Base-by-base conservation (phyloP, 2,329 filamentous ascomycete genomes). In the Pseudocercospora macadamiae region DNA sequence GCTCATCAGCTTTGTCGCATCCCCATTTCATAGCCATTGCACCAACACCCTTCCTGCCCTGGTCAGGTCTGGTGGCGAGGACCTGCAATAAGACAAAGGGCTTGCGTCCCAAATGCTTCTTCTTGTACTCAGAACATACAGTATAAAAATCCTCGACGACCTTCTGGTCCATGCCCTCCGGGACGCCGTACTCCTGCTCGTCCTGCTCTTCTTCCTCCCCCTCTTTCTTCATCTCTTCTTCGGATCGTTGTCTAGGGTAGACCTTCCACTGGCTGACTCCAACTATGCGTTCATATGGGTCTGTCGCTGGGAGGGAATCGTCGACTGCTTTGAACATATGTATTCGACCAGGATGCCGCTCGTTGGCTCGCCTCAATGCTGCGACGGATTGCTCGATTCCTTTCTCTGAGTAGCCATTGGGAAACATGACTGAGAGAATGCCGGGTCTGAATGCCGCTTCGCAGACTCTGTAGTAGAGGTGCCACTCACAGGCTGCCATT, bases 31-130 rank as follows among this genome's bases (percentile, higher is more conserved):
- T 32, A 23, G 75, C 60, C 60, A 76, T 59, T 2, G 52, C 68
- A 0, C 71, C 78, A 3, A 77, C 74, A 0, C 78, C 78, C 30
- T 71, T 71, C 2, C 75, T 62, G 16, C 76, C 75, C 26, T 79
- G 71, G 1, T 71, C 70, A 0, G 76, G 76, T 59, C 75, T 70
- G 23, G 76, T 78, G 1, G 60, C 67, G 14, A 77, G 60, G 6
- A 73, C 61, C 12, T 69, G 65, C 28, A 73, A 61, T 5, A 66
- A 53, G 5, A 70, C 48, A 45, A 71, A 64, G 21, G 72, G 64
- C 59, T 66, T 60, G 2, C 61, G 51, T 1, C 68, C 70, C 3
- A 73, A 42, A 18, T 65, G 60, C 48, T 68, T 64, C 34, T 61
- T 54, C 59, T 67, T 67, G 14, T 54, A 61, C 34, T 60, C 44